Base-by-base conservation (phyloP, 192 early-diverging fungal species). In the Coemansia sp. region DNA sequence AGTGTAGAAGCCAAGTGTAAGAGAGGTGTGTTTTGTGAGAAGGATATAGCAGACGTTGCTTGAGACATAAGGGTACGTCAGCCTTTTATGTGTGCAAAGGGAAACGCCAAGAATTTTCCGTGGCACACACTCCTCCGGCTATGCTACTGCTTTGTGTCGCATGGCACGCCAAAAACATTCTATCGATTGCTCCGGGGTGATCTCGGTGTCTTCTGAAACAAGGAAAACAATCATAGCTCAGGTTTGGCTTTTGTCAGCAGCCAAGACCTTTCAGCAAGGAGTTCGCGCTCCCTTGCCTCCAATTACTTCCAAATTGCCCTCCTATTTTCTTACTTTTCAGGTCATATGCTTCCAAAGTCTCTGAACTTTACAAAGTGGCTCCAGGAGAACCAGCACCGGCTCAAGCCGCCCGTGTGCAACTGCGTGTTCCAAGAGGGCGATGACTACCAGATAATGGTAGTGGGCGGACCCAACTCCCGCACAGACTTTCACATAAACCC, bases 401-500 rank as follows among this genome's bases (percentile, higher is more conserved):
- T 99, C 57, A 80, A 93, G 72, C 97, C 97, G 36, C 97, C 97
- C 1, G 94, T 99, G 53, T 92, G 91, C 84, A 99, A 99, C 85
- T 93, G 85, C 69, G 88, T 92, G 68, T 83, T 99, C 31, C 90
- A 89, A 64, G 88, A 91, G 43, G 86, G 89, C 23, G 67, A 80
- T 1, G 94, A 96, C 77, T 95, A 91, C 71, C 91, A 89, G 59
- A 87, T 99, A 57, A 95, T 96, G 94, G 89, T 88, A 2, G 90
- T 98, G 5, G 96, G 94, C 9, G 93, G 92, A 3, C 97, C 97
- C 36, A 99, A 99, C 79, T 85, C 86, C 51, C 88, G 97, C 28
- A 96, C 93, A 16, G 97, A 99, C 83, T 99, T 94, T 80, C 97
- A 99, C 69, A 79, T 97, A 64, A 99, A 99, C 80, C 86, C 89